A percentile compares a stretch with the other conserved stretches of the same genome.
These are phyloP conservation scores for Calocybe gambosa DNA, from an alignment of 1,284 basidiomycete genomes.

Conservation along the genomic window DNA sequence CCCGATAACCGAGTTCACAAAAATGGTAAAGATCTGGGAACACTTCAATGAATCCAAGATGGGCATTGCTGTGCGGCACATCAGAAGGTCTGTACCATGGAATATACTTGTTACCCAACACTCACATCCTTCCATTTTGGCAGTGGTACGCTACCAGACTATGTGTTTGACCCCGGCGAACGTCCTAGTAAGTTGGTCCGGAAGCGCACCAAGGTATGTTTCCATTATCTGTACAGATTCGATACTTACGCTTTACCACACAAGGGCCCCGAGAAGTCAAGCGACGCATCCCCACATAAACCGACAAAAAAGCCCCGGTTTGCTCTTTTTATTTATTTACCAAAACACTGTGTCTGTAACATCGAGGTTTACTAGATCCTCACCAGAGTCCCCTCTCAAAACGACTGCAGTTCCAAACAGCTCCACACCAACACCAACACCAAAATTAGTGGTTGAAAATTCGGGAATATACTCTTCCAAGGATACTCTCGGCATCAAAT, in stretches of 20 bases:
- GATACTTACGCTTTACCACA: conserved; percentile 15
- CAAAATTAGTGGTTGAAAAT: conserved; percentile 25
- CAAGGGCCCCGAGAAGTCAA: conserved; percentile 59
- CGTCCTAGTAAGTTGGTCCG: conserved; percentile 61
- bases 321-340: conserved; percentile 20
- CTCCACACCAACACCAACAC: conserved; percentile 29
- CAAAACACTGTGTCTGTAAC: neutral
- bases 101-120: conserved; percentile 12
- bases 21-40: conserved; percentile 94
- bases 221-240: conserved; percentile 13
- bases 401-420: conserved; percentile 31
- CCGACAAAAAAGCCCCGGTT: conserved; percentile 70
- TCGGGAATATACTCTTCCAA: conserved; percentile 37
- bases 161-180: conserved; percentile 79
- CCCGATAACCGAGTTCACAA: conserved; percentile 95
- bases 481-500: conserved; percentile 48
- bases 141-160: conserved; percentile 72
- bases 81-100: conserved; percentile 72
- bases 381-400: conserved; percentile 32
- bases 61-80: conserved; percentile 92
- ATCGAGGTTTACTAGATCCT: conserved; percentile 29
- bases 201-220: conserved; percentile 71
- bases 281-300: conserved; percentile 60
- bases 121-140: conserved; percentile 1
- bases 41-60: conserved; percentile 90